Percentiles rank a stretch among this genome's conserved stretches.
Conservation (phyloP, 2,329 filamentous ascomycete species). For the Malbranchea cinnamomea region DNA sequence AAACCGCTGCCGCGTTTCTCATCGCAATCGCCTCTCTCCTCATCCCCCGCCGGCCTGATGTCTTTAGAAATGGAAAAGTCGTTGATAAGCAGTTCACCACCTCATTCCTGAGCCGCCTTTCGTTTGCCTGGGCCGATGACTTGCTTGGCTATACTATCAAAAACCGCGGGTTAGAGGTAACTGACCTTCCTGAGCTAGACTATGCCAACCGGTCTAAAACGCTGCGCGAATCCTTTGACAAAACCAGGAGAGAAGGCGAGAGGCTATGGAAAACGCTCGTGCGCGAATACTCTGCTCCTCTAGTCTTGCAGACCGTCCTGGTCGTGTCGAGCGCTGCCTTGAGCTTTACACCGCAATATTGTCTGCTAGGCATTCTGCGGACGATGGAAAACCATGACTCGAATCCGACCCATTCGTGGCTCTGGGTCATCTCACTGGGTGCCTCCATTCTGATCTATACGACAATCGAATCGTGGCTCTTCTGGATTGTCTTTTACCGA, state of each 20-base stretch:
- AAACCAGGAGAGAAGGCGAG: conserved; percentile 14
- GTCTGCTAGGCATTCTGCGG: conserved; percentile 50
- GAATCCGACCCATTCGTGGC: conserved; percentile 43
- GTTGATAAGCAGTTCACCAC: conserved; percentile 51
- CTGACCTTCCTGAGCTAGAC: conserved; percentile 48
- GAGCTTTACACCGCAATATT: conserved; percentile 57
- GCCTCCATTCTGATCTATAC: conserved; percentile 39
- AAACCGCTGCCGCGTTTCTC: conserved; percentile 21
- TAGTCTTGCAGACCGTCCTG: conserved; percentile 45
- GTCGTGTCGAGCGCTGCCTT: conserved; percentile 40
- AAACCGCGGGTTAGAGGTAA: conserved; percentile 46
- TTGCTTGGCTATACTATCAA: conserved; percentile 41
- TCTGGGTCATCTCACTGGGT: conserved; percentile 53
- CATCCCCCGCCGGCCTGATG: conserved; percentile 52
- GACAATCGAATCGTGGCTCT: conserved; percentile 50
- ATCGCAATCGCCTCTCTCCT: conserved; percentile 36
- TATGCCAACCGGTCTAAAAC: conserved; percentile 38
- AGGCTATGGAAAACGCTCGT: conserved; percentile 48
- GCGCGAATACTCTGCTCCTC: conserved; percentile 39
- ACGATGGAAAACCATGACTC: conserved; percentile 43
- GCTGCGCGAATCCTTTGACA: conserved; percentile 35
- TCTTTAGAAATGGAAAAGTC: conserved; percentile 42
- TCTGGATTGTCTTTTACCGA: conserved; percentile 50
- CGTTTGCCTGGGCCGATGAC: conserved; percentile 47
- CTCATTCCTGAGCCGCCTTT: conserved; percentile 46